phyloP scores from a whole-genome alignment of 768 basidiomycete genomes.

The Dendrothele bispora region DNA sequence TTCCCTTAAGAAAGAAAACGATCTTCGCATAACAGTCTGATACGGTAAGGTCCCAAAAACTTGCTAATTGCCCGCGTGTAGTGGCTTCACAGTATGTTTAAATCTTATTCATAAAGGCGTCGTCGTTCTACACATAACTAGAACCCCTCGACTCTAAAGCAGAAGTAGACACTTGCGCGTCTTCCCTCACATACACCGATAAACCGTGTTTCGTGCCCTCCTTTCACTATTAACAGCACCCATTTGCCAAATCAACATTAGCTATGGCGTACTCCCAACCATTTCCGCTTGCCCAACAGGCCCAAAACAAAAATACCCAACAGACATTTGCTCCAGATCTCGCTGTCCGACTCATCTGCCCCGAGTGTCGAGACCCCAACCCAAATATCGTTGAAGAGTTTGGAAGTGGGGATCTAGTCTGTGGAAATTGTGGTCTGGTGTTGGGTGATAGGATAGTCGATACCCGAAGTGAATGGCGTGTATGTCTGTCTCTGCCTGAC shows the following conservation, averaged over 20 bases:
- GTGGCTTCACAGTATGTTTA: too few species aligned
- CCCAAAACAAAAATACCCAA: conserved; percentile 50
- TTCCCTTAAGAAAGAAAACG: too few species aligned
- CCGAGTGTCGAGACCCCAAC: conserved; percentile 91
- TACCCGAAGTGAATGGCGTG: conserved; percentile 97
- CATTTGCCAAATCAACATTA: conserved; percentile 1
- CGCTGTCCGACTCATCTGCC: conserved; percentile 88
- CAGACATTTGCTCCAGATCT: conserved; percentile 78
- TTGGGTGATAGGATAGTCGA: conserved; percentile 96
- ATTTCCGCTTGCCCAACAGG: conserved; percentile 70
- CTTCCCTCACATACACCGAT: too few species aligned
- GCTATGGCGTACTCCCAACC: conserved; percentile 74
- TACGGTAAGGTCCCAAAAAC: too few species aligned
- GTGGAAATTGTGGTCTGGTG: conserved; percentile 90
- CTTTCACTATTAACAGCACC: too few species aligned
- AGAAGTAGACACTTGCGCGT: too few species aligned
- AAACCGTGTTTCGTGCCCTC: too few species aligned
- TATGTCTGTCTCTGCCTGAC: conserved; percentile 43
- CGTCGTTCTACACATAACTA: too few species aligned
- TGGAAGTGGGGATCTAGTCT: conserved; percentile 95
- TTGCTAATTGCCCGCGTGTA: too few species aligned
- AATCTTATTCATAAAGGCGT: too few species aligned
- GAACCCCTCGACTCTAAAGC: too few species aligned
- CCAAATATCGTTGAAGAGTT: conserved; percentile 98
- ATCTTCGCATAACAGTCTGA: too few species aligned